Base-by-base conservation (phyloP, 2,329 filamentous ascomycete genomes). In the Alternaria brassicae region DNA sequence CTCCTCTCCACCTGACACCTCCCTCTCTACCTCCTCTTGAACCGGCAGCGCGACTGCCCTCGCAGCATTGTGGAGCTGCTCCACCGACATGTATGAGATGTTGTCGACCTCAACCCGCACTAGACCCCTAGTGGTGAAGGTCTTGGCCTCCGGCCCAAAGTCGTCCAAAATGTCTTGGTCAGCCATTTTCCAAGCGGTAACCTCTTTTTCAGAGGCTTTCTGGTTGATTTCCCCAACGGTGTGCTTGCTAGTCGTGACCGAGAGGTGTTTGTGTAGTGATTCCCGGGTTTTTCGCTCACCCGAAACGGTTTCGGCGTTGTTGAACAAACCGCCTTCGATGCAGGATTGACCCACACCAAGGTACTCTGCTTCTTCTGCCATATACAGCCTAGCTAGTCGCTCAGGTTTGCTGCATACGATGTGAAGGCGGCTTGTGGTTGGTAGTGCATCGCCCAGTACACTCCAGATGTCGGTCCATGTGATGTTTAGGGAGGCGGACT, bases 401-500 rank as follows among this genome's bases (percentile, higher is more conserved):
- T 54, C 42, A 2, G 62, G 57, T 47, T 54, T 10, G n/a, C 44
- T 55, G 50, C 60, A 63, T 2, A 52, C 47, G 9, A 65, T 61
- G 10, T 61, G 60, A 5, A 65, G 42, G 45, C 45, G 53, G 27
- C 42, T 56, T 23, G 48, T 52, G 4, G 32, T 55, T 13, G 44
- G 55, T 6, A 67, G 58, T 10, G 50, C 60, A n/a, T 61, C 60
- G 36, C 56, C 45, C 5, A 67, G 45, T 4, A 62, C 44, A 25
- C 50, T 48, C 39, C 50, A 57, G 17, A 67, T 44, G 27, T 67
- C 62, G 40, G 60, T 58, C 62, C 62, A 67, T 2, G 58, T 64
- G 55, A 58, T 63, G 37, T 56, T 58, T 13, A 60, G 42, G 32
- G 54, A 45, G n/a, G 37, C 36, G 34, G 48, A 48, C 17, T 42